Evolutionary conservation across 768 basidiomycete species (phyloP).

Genomic region (Erythrobasidium yunnanense): DNA sequence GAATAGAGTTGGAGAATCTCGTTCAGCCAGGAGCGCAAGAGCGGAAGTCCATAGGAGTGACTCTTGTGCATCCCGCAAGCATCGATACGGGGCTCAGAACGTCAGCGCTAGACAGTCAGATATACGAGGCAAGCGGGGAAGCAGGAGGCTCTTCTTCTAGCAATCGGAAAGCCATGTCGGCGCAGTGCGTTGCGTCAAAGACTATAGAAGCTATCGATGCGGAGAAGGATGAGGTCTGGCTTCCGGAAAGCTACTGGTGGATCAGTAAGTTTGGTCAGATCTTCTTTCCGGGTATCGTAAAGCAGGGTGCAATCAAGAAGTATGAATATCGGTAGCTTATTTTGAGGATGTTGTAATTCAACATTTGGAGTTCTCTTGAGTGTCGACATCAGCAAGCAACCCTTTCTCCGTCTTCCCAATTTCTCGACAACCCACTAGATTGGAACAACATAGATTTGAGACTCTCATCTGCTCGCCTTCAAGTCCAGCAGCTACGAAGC

Average conservation of each 20-base stretch:
- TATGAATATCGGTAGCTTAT: neutral
- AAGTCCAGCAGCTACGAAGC: no score
- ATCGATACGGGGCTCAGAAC: slow-evolving; percentile 12
- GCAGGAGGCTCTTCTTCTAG: neutral
- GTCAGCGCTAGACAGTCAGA: neutral
- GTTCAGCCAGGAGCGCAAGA: neutral
- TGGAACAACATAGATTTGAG: no score
- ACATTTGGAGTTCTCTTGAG: neutral
- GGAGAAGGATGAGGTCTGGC: slow-evolving; percentile 15
- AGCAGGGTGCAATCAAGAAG: slow-evolving; percentile 14
- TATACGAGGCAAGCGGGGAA: neutral
- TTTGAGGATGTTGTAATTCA: neutral
- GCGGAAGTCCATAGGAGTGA: neutral
- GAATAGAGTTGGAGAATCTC: slow-evolving; percentile 20
- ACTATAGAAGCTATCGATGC: neutral
- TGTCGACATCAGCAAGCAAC: neutral
- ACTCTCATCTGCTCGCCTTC: no score
- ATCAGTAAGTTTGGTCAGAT: neutral
- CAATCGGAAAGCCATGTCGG: slow-evolving; percentile 1
- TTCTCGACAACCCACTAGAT: no score
- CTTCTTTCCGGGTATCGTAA: neutral
- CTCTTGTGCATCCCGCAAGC: slow-evolving; percentile 21
- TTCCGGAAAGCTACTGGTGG: slow-evolving; percentile 20
- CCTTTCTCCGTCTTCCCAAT: no score
- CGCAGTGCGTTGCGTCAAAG: slow-evolving; percentile 14